phyloP scores from a whole-genome alignment of 805 yeast species.

The Nakazawaea pomicola region DNA sequence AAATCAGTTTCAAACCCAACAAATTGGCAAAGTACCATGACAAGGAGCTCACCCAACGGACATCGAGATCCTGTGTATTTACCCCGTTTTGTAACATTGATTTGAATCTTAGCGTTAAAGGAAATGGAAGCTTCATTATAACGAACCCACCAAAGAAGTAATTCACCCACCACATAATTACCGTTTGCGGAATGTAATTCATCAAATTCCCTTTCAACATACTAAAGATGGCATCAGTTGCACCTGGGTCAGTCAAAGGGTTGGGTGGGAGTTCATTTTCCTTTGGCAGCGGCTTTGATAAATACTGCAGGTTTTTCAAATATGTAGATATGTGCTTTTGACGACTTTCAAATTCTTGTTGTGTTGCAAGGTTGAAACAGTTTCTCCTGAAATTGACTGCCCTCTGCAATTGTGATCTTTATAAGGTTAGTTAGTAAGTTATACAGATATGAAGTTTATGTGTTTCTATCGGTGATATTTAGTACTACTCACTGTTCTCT shows the following conservation, averaged over 20 bases:
- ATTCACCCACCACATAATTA: slow-evolving; percentile 95
- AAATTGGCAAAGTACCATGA: slow-evolving; percentile 94
- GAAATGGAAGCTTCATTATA: slow-evolving; percentile 85
- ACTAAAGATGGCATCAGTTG: slow-evolving; percentile 66
- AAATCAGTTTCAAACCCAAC: slow-evolving; percentile 77
- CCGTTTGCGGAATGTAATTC: slow-evolving; percentile 84
- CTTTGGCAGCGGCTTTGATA: slow-evolving; percentile 40
- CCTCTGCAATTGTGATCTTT: slow-evolving; percentile 51
- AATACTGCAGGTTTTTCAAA: slow-evolving; percentile 49
- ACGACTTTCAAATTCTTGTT: slow-evolving; percentile 48
- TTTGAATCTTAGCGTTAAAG: slow-evolving; percentile 83
- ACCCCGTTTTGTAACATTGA: slow-evolving; percentile 90
- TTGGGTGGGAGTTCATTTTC: slow-evolving; percentile 39
- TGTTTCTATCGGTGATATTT: not conserved
- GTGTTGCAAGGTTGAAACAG: slow-evolving; percentile 41
- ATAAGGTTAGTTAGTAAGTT: not conserved
- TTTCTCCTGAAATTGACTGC: slow-evolving; percentile 55
- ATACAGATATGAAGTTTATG: slow-evolving; percentile 12
- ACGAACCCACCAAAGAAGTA: slow-evolving; percentile 90
- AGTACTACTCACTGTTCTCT: slow-evolving; percentile 41
- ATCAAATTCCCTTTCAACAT: slow-evolving; percentile 81
- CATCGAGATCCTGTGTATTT: slow-evolving; percentile 78
- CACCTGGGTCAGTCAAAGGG: slow-evolving; percentile 66
- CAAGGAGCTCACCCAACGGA: slow-evolving; percentile 86
- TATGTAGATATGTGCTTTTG: slow-evolving; percentile 41